Conservation (phyloP, 352 stramenopile genomes). For the Pythium sukuiense region DNA sequence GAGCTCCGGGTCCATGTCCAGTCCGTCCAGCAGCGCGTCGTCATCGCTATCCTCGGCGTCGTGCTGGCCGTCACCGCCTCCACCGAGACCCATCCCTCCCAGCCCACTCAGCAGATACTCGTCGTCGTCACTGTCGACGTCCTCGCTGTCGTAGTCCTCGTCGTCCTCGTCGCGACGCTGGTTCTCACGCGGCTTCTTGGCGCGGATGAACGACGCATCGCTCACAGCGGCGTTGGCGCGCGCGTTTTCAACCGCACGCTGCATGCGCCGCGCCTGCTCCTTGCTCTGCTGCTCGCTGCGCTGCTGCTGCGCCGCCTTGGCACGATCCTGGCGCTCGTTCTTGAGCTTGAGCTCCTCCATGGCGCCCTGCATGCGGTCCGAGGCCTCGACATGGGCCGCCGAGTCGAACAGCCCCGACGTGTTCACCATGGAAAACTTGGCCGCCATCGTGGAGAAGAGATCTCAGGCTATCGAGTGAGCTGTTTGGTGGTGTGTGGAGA, state of each 20-base stretch:
- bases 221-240: slow-evolving; percentile 27
- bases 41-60: slow-evolving; percentile 39
- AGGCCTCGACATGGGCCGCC: slow-evolving; percentile 64
- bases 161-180: slow-evolving; percentile 31
- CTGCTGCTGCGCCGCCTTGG: slow-evolving; percentile 20
- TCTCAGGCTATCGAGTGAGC: not conserved
- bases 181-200: slow-evolving; percentile 22
- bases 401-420: slow-evolving; percentile 72
- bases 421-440: slow-evolving; percentile 83
- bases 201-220: slow-evolving; percentile 19
- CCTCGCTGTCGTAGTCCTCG: slow-evolving; percentile 12
- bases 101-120: slow-evolving; percentile 10
- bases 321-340: slow-evolving; percentile 44
- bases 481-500: not conserved
- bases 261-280: slow-evolving; percentile 26
- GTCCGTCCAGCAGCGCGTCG: slow-evolving; percentile 55
- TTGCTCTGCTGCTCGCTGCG: slow-evolving; percentile 12
- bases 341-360: slow-evolving; percentile 75
- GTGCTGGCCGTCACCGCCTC: not conserved
- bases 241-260: slow-evolving; percentile 29
- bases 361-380: slow-evolving; percentile 69
- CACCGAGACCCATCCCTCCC: not conserved
- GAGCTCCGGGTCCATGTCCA: slow-evolving; percentile 83
- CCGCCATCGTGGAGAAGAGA: slow-evolving; percentile 43
- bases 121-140: slow-evolving; percentile 22